These are phyloP conservation scores for Chaetomium fimeti DNA, from an alignment of 495 filamentous ascomycete species.

Conservation along the genomic window DNA sequence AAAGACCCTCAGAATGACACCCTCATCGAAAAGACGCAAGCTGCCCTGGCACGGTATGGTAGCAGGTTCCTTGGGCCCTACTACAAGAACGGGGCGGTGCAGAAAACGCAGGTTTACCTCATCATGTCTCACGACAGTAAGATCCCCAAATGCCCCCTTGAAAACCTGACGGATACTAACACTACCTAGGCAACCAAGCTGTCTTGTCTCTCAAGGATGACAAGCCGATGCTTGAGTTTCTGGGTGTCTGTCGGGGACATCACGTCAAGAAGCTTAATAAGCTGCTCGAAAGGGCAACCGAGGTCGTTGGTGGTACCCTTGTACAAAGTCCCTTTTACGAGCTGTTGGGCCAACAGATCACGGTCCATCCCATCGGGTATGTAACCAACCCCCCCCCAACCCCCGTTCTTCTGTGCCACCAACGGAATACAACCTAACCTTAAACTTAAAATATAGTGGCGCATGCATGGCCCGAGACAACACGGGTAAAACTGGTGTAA, in stretches of 20 bases:
- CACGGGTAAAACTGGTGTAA: slow-evolving; percentile 58
- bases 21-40: slow-evolving; percentile 43
- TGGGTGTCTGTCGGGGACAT: slow-evolving; percentile 54
- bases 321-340: slow-evolving; percentile 57
- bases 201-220: slow-evolving; percentile 58
- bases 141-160: slow-evolving; percentile 9
- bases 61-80: slow-evolving; percentile 59
- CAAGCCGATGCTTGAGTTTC: slow-evolving; percentile 58
- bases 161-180: slow-evolving; percentile 7
- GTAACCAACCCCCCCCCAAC: slow-evolving; percentile 9
- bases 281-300: slow-evolving; percentile 53
- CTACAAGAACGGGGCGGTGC: slow-evolving; percentile 51
- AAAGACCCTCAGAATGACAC: slow-evolving; percentile 42
- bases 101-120: slow-evolving; percentile 64
- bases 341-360: slow-evolving; percentile 55
- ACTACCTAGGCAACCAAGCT: slow-evolving; percentile 53
- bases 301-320: slow-evolving; percentile 57
- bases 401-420: neutral
- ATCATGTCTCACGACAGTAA: slow-evolving; percentile 68
- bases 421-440: slow-evolving; percentile 25
- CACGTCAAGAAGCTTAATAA: slow-evolving; percentile 55
- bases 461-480: slow-evolving; percentile 62
- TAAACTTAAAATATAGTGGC: slow-evolving; percentile 39
- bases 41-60: slow-evolving; percentile 48
- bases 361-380: slow-evolving; percentile 66